Evolutionary conservation across 306 rosid genomes (phyloP).

Genomic region (Vicia sativa): DNA sequence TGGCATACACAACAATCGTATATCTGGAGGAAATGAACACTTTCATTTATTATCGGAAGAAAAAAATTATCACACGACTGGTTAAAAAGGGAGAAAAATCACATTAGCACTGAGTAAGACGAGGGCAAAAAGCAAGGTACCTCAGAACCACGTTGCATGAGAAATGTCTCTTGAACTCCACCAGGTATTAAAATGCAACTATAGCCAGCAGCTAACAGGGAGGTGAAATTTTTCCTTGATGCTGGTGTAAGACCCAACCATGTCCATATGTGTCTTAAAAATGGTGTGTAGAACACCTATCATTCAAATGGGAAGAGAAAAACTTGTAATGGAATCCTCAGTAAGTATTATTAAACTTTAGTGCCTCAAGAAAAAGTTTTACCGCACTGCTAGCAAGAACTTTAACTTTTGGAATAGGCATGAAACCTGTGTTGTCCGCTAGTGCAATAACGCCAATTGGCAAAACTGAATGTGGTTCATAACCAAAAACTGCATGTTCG

Average conservation of each 20-base stretch:
- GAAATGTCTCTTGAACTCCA: constrained; percentile 90
- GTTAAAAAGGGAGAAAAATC: constrained; percentile 13
- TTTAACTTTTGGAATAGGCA: constrained; percentile 80
- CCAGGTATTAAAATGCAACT: constrained; percentile 89
- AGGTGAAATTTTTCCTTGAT: constrained; percentile 64
- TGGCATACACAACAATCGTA: constrained; percentile 6
- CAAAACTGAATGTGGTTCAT: constrained; percentile 96
- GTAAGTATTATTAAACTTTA: constrained; percentile 21
- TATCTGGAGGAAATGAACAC: constrained; percentile 24
- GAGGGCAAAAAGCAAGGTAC: constrained; percentile 45
- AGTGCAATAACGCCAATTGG: constrained; percentile 84
- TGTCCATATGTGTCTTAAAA: constrained; percentile 94
- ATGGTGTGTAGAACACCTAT: constrained; percentile 88
- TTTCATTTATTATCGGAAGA: constrained; percentile 14
- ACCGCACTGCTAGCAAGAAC: constrained; percentile 97
- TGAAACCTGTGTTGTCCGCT: constrained; percentile 73
- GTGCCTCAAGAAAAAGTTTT: constrained; percentile 47
- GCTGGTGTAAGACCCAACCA: constrained; percentile 89
- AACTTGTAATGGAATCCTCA: constrained; percentile 28
- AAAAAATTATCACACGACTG: constrained; percentile 16
- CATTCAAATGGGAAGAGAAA: constrained; percentile 42
- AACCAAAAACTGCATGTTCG: constrained; percentile 75
- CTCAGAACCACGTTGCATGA: constrained; percentile 85
- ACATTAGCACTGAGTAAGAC: constrained; percentile 15
- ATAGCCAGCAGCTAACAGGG: constrained; percentile 67